A percentile compares a stretch with the other conserved stretches of the same genome.
phyloP scores from a whole-genome alignment of 305 asterid species.

The Fraxinus greggii region DNA sequence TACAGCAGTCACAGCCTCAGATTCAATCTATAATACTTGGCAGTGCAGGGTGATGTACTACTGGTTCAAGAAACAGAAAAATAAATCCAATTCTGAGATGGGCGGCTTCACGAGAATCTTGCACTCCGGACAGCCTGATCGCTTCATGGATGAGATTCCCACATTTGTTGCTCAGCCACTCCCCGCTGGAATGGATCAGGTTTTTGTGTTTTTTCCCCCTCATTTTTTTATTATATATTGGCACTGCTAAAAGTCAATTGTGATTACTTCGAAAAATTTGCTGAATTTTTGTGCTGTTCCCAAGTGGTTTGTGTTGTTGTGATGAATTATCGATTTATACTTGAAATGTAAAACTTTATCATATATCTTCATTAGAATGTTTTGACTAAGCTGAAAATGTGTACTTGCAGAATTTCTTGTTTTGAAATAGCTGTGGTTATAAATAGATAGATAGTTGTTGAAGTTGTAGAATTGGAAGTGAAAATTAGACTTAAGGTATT shows the following conservation, averaged over 20 bases:
- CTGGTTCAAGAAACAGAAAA: slow-evolving; percentile 77
- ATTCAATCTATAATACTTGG: slow-evolving; percentile 92
- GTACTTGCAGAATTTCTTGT: neutral
- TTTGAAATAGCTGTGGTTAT: neutral
- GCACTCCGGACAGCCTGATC: slow-evolving; percentile 69
- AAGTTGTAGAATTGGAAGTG: neutral
- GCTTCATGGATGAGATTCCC: slow-evolving; percentile 91
- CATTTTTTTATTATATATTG: neutral
- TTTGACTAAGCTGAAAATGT: neutral
- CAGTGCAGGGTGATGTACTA: slow-evolving; percentile 90
- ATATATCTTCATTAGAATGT: neutral
- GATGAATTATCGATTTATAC: neutral
- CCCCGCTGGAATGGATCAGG: slow-evolving; percentile 89
- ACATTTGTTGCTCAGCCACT: slow-evolving; percentile 90
- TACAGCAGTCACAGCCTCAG: slow-evolving; percentile 88
- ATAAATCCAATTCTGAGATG: slow-evolving; percentile 63
- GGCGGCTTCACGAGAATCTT: slow-evolving; percentile 88
- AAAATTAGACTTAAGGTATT: neutral
- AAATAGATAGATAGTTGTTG: neutral
- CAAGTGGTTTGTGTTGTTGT: neutral
- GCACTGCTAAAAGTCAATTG: neutral
- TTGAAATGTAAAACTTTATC: neutral
- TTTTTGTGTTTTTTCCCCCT: neutral
- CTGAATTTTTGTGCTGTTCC: neutral
- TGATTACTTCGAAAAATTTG: neutral